Evolutionary conservation across 2,329 filamentous ascomycete species (phyloP).

Genomic region (Amauroascus verrucosus): DNA sequence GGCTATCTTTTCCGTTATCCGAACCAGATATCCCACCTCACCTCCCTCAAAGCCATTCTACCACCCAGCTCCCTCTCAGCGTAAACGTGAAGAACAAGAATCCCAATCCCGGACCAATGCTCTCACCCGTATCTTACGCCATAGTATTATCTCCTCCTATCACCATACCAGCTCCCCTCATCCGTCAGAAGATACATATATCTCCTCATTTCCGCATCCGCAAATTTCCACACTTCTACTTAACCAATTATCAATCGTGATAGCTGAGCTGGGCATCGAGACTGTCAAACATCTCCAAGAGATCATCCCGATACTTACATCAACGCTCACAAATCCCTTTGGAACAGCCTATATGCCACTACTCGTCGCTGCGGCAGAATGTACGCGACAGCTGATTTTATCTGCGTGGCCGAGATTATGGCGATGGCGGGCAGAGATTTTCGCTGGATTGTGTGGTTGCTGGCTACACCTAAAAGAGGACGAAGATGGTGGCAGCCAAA

Average conservation of each 20-base stretch:
- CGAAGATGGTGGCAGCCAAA: constrained; percentile 14
- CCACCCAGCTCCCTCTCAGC: constrained; percentile 13
- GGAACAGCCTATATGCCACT: constrained; percentile 45
- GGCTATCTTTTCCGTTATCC: constrained; percentile 51
- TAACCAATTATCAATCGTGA: constrained; percentile 21
- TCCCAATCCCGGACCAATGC: constrained; percentile 19
- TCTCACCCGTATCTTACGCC: constrained; percentile 25
- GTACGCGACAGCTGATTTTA: constrained; percentile 49
- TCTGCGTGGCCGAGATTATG: constrained; percentile 61
- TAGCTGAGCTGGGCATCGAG: constrained; percentile 29
- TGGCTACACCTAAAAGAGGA: constrained; percentile 49
- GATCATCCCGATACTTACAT: constrained; percentile 56
- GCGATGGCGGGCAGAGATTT: constrained; percentile 52
- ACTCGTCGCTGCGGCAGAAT: constrained; percentile 43
- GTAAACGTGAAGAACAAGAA: constrained; percentile 15
- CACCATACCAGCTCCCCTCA: constrained; percentile 38
- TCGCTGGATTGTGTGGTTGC: constrained; percentile 52
- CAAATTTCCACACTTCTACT: constrained; percentile 42
- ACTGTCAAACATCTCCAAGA: constrained; percentile 43
- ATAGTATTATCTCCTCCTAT: constrained; percentile 31
- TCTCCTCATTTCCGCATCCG: constrained; percentile 35
- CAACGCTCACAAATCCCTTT: constrained; percentile 60
- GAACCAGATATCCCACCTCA: constrained; percentile 29
- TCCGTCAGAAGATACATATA: constrained; percentile 37
- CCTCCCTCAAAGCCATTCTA: constrained; percentile 17